Base-by-base conservation (phyloP, 768 basidiomycete species). In the Pleurotus platypus region DNA sequence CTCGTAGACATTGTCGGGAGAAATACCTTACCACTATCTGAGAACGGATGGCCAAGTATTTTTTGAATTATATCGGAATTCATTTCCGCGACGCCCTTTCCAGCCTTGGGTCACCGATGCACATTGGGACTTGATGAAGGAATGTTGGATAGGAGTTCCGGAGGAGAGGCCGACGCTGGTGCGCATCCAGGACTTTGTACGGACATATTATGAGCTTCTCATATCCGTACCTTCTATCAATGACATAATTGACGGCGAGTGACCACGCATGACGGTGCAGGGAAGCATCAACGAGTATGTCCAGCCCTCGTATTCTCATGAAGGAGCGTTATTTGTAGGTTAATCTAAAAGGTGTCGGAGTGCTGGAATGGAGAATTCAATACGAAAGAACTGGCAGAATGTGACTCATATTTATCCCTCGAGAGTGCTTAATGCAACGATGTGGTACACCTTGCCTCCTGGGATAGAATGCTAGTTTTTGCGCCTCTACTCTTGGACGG, bases 101-200 rank as follows among this genome's bases (percentile, higher is more conserved):
- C 27, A 53, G 13, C 35, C 38, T 8, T 39, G 37, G 47, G 38
- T 60, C 3, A 46, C 57, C 9, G 59, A 60, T 46, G 46, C 18
- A 6, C 30, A 56, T n/a, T 59, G 58, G 58, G 58, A 58, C 12
- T 50, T 59, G 30, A 50, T 50, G 27, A 22, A 39, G 22, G 8
- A 27, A 22, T 60, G 59, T 18, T 60, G 59, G 59, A 57, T 40
- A 16, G 49, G 51, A 4, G 27, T 18, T 15, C 57, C 58, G 0
- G 40, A 51, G 35, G 22, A 49, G 15, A 20, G 59, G 18, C 59
- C 59, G 6, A 45, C 16, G 13, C 13, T 51, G 20, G 43, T 51
- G 16, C 45, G 49, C 2, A 38, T 56, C 18, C 45, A 49, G 18
- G 55, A 49, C 6, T 55, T 42, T 20, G 49, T 59, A 22, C 35